Evolutionary conservation across 257 asterid genomes (phyloP), one percentile per base, ranked within the genome.

Genomic region (Primulina huaijiensis): DNA sequence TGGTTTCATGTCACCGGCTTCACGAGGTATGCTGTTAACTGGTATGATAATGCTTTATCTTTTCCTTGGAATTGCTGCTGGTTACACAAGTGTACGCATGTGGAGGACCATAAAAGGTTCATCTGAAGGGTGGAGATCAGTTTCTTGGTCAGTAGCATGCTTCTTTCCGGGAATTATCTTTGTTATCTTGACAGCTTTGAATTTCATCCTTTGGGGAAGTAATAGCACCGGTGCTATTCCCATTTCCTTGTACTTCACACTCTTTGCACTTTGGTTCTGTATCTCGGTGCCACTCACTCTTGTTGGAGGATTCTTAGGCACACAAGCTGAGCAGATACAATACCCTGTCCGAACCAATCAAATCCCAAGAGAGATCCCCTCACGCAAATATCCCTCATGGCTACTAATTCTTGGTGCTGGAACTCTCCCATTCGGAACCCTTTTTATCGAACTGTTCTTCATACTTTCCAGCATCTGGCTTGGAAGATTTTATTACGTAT

Each of bases 1-100:
- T 68, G 95, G 97, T 60, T 90, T 88, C 79, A 84, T 90, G 93
- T 90, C 97, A 19, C 97, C 97, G 63, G 97, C 95, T 69, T 90
- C 95, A 29, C 86, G 96, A 57, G 96, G 96, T 40, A 88, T 86
- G 96, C 85, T 90, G 52, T 79, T 90, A 57, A 88, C 96, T 0
- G 95, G 96, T 50, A 90, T 90, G 96, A 88, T 88, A 75, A 70
- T 88, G 82, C 89, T 88, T 40, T 90, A 90, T 88, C 93, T 90
- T 34, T 86, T 86, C 79, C 88, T 86, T 16, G 95, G 97, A 69
- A 88, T 82, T 77, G 83, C 82, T 50, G 86, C 95, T 74, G 97
- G 97, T 61, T 90, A 88, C 55, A 85, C 72, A 62, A 82, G 90
- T 57, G 91, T 82, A 34, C 82, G 97, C 11, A 56, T 87, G 77